Percentiles rank a stretch among this genome's conserved stretches.
phyloP scores from a whole-genome alignment of 78 protist species.

The Diacronema lutheri region DNA sequence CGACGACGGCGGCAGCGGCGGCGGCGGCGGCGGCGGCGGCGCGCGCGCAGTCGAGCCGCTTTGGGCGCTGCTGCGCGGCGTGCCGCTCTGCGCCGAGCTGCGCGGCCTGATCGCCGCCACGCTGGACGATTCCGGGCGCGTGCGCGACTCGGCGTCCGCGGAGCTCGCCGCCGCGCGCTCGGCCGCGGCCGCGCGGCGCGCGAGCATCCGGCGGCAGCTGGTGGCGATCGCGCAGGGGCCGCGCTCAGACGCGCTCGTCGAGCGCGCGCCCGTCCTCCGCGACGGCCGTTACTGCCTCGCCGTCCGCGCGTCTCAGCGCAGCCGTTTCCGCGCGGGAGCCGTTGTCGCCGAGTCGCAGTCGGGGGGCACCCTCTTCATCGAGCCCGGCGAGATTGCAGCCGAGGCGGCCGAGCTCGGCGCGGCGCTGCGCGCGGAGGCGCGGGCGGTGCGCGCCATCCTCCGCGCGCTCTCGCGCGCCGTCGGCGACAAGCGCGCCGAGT shows the following conservation, averaged over 20 bases:
- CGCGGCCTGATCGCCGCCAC: not conserved
- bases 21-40: not conserved
- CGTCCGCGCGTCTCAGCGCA: not conserved
- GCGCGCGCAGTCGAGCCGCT: not conserved
- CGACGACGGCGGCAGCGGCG: not conserved
- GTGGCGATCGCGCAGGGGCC: not conserved
- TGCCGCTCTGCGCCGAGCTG: not conserved
- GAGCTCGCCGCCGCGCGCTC: not conserved
- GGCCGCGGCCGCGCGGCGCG: not conserved
- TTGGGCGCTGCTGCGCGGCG: too few species aligned
- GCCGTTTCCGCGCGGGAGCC: not conserved
- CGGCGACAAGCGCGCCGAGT: not conserved
- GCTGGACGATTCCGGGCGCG: not conserved
- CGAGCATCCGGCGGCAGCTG: not conserved
- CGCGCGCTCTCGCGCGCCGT: not conserved
- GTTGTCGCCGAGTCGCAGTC: not conserved
- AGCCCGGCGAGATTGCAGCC: not conserved
- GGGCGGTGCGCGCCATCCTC: not conserved
- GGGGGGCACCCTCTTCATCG: slow-evolving; percentile 4
- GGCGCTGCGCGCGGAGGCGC: not conserved
- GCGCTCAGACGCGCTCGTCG: not conserved
- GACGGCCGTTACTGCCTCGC: not conserved
- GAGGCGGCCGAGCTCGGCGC: not conserved
- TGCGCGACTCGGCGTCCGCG: not conserved
- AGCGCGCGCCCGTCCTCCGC: not conserved